These are phyloP conservation scores for Turritis glabra DNA, from an alignment of 345 rosid species.

Conservation along the genomic window DNA sequence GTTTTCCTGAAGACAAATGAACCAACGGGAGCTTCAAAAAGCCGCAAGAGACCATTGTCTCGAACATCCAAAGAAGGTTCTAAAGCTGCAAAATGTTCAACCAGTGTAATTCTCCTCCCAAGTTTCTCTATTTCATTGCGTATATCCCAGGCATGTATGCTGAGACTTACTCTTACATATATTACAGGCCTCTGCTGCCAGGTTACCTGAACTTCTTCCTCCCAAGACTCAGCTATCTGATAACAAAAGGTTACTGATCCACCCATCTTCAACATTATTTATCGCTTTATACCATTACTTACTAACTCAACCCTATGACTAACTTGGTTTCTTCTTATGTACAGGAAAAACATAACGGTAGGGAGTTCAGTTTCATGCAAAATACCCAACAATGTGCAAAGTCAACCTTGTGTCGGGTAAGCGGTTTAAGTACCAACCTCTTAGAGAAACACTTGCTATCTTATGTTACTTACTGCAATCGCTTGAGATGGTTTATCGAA, in stretches of 20 bases:
- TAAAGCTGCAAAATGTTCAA: conserved; percentile 40
- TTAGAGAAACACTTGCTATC: neutral
- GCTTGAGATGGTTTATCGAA: neutral
- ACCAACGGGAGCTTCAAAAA: conserved; percentile 16
- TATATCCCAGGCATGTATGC: neutral
- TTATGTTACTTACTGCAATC: conserved; percentile 1
- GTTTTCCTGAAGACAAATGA: no score
- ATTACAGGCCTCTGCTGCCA: conserved; percentile 51
- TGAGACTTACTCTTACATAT: conserved; percentile 19
- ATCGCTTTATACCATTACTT: neutral
- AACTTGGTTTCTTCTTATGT: conserved; percentile 22
- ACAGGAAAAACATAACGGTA: conserved; percentile 43
- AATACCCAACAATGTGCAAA: conserved; percentile 37
- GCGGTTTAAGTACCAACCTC: conserved; percentile 22
- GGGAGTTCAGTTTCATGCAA: conserved; percentile 47
- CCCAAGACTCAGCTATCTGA: conserved; percentile 40
- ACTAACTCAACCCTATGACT: neutral
- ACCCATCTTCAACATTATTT: neutral
- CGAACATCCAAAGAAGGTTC: conserved; percentile 44
- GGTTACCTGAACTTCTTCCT: conserved; percentile 45
- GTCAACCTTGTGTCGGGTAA: conserved; percentile 41
- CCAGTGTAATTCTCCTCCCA: conserved; percentile 47
- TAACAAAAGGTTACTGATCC: conserved; percentile 52
- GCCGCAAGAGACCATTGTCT: conserved; percentile 41
- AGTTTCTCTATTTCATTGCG: conserved; percentile 8